Base-by-base conservation (phyloP, 306 rosid species). In the Gastrolobium bilobum region DNA sequence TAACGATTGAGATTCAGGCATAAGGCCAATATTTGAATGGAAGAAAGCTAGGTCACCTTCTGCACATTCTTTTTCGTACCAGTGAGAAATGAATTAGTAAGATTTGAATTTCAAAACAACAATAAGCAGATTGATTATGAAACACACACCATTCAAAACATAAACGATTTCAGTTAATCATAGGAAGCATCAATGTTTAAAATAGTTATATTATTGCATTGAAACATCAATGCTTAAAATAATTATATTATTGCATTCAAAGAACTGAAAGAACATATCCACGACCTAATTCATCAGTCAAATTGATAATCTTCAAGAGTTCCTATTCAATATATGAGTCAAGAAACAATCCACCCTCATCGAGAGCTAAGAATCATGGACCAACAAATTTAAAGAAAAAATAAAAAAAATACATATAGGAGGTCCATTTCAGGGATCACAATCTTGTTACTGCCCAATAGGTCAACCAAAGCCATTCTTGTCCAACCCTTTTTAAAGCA, bases 31-130 rank as follows among this genome's bases (percentile, higher is more conserved):
- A 73, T 83, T 74, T 61, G 86, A 79, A 68, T 85, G 91, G 74
- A 81, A 68, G 71, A 85, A 80, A 69, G 84, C 79, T 47, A 78
- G 75, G 40, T 92, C 91, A 81, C 92, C 88, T 68, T 92, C 99
- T 93, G 97, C 82, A 78, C 30, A 75, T 11, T 66, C 68, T 83
- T 68, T 79, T 53, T 40, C 43, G 60, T n/a, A 44, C n/a, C 51
- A 63, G 51, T 68, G 69, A 83, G 76, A 75, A 71, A 60, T 64
- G 48, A 68, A 69, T 40, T 48, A 40, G 13, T n/a, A 58, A 48
- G 10, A 42, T 50, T 40, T 11, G 34, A 79, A 26, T 58, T 40
- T 58, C 8, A 30, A 43, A 64, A 64, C 29, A 33, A 35, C 7
- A 38, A 7, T 35, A 51, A 71, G 66, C 39, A 30, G 42, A 39